Conservation (phyloP, 169 alveolate genomes). For the Babesia caballi region DNA sequence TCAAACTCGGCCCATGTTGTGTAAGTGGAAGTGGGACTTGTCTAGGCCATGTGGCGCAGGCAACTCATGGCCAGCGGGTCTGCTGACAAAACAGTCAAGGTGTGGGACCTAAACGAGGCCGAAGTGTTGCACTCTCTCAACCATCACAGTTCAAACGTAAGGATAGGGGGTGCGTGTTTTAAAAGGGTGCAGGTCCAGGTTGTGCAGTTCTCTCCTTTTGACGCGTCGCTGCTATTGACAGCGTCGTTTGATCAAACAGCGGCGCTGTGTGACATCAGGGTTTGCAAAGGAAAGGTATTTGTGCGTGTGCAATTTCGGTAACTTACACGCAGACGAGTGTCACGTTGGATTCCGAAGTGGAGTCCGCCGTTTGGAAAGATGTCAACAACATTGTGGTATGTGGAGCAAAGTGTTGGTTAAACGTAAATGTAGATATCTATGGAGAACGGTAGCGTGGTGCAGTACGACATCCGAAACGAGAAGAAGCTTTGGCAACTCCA, state of each 20-base stretch:
- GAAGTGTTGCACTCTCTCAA: slow-evolving; percentile 15
- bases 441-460: slow-evolving; percentile 48
- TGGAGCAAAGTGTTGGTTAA: neutral
- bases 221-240: slow-evolving; percentile 28
- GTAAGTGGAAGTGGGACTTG: neutral
- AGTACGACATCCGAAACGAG: slow-evolving; percentile 34
- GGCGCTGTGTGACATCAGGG: slow-evolving; percentile 47
- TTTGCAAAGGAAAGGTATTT: slow-evolving; percentile 3
- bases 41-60: neutral
- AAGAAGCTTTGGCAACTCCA: slow-evolving; percentile 37
- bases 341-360: slow-evolving; percentile 44
- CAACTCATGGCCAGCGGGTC: slow-evolving; percentile 53
- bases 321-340: neutral
- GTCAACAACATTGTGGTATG: slow-evolving; percentile 17
- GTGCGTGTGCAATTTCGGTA: neutral
- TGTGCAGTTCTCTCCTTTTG: slow-evolving; percentile 41
- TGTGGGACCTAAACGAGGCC: slow-evolving; percentile 56
- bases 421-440: slow-evolving; percentile 9
- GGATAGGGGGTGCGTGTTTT: neutral
- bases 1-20: slow-evolving; percentile 31
- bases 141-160: slow-evolving; percentile 52
- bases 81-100: slow-evolving; percentile 30
- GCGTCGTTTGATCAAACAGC: slow-evolving; percentile 54
- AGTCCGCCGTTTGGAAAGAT: slow-evolving; percentile 34
- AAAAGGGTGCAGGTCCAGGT: slow-evolving; percentile 42